phyloP scores from a whole-genome alignment of 352 stramenopile genomes.

The Phytophthora cactorum region DNA sequence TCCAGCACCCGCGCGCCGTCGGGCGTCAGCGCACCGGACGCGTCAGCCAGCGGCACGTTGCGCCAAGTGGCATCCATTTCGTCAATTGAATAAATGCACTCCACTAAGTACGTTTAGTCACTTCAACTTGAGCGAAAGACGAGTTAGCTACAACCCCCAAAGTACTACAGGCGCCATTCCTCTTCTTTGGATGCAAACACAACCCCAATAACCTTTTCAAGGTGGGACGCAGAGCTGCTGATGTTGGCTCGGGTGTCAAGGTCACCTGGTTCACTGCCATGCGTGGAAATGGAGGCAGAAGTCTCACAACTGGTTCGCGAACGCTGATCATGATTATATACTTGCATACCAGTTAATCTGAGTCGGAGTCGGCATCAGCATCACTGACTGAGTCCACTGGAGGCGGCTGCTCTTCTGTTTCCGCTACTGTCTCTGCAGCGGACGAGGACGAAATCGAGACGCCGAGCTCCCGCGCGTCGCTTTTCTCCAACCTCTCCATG shows the following conservation, averaged over 20 bases:
- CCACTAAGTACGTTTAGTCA: conserved; percentile 19
- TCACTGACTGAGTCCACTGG: background rate
- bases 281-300: background rate
- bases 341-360: conserved; percentile 14
- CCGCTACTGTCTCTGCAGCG: background rate
- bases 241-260: too few relatives aligned
- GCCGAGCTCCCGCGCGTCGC: conserved; percentile 58
- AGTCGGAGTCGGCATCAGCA: background rate
- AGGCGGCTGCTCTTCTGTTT: background rate
- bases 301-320: background rate
- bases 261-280: background rate
- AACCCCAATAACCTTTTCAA: too few relatives aligned
- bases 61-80: conserved; percentile 57
- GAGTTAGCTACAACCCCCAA: too few relatives aligned
- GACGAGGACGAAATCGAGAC: conserved; percentile 59
- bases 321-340: background rate
- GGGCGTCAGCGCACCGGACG: conserved; percentile 39
- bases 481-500: conserved; percentile 58
- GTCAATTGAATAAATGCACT: conserved; percentile 1
- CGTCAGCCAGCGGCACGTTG: conserved; percentile 47
- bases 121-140: conserved; percentile 8
- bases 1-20: conserved; percentile 45
- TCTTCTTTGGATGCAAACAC: too few relatives aligned
- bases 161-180: too few relatives aligned
- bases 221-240: too few relatives aligned